Conservation (phyloP, 2,329 filamentous ascomycete species). For the Neonectria hederae region DNA sequence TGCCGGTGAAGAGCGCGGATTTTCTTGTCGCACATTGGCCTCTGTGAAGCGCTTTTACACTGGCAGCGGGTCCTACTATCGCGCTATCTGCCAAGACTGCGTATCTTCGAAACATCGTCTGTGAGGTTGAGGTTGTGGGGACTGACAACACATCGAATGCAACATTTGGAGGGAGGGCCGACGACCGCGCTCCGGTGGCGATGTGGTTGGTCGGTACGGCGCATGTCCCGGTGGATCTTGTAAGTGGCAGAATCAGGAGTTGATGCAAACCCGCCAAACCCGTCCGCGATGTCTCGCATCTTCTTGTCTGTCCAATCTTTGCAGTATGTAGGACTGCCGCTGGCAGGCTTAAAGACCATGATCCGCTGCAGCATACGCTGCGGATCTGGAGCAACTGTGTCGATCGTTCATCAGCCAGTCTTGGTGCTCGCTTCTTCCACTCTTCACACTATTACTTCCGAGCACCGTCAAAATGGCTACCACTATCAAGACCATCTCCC, state of each 20-base stretch:
- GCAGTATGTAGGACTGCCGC: too few species aligned
- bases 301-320: too few species aligned
- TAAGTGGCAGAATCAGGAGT: too few species aligned
- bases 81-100: background rate
- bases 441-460: background rate
- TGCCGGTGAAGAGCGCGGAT: constrained; percentile 24
- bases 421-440: background rate
- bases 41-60: background rate
- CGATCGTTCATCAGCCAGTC: too few species aligned
- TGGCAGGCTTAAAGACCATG: too few species aligned
- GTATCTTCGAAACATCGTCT: background rate
- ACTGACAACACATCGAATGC: background rate
- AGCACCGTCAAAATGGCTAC: constrained; percentile 62
- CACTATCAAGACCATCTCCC: constrained; percentile 82
- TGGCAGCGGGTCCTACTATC: background rate
- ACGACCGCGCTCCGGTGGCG: background rate
- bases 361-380: too few species aligned
- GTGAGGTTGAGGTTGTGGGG: background rate
- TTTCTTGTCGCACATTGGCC: background rate
- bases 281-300: background rate
- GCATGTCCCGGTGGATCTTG: background rate
- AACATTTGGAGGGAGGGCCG: too few species aligned
- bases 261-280: background rate
- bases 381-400: too few species aligned
- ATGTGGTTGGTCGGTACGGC: background rate